Percentiles rank a stretch among this genome's conserved stretches.
These are phyloP conservation scores for Moelleriella libera DNA, from an alignment of 2,329 filamentous ascomycete species.

Conservation along the genomic window DNA sequence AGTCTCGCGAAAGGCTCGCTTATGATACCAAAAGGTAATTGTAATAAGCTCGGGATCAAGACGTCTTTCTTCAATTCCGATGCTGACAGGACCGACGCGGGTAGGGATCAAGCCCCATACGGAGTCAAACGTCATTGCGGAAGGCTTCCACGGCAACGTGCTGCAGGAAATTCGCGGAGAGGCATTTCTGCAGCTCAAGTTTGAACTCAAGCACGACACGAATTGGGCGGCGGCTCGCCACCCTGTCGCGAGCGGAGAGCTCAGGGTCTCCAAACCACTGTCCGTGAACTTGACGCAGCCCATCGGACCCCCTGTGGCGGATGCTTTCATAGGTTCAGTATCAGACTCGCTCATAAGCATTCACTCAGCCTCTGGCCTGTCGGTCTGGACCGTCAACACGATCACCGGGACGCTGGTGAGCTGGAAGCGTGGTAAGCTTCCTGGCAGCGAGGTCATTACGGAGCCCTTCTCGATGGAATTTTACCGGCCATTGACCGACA, in stretches of 20 bases:
- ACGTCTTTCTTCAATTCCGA: not conserved
- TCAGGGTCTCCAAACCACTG: slow-evolving; percentile 22
- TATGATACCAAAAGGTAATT: slow-evolving; percentile 25
- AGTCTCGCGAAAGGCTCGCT: slow-evolving; percentile 18
- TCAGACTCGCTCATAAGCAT: slow-evolving; percentile 15
- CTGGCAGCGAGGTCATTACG: slow-evolving; percentile 25
- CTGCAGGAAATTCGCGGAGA: slow-evolving; percentile 16
- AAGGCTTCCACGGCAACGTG: slow-evolving; percentile 13
- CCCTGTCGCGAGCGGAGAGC: slow-evolving; percentile 34
- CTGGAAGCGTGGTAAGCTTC: slow-evolving; percentile 19
- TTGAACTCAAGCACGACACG: slow-evolving; percentile 26
- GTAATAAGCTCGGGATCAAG: not conserved
- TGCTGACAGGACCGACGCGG: not conserved
- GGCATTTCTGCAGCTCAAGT: slow-evolving; percentile 33
- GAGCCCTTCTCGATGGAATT: slow-evolving; percentile 35
- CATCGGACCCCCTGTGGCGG: slow-evolving; percentile 6
- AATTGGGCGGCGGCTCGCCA: slow-evolving; percentile 38
- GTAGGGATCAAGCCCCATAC: slow-evolving; percentile 28
- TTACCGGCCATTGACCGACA: slow-evolving; percentile 53
- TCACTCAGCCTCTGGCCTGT: slow-evolving; percentile 17
- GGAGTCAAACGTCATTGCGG: slow-evolving; percentile 18
- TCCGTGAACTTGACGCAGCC: slow-evolving; percentile 12
- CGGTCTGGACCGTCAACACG: slow-evolving; percentile 29
- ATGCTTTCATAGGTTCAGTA: slow-evolving; percentile 10
- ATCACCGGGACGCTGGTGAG: slow-evolving; percentile 25